Percentiles rank a stretch among this genome's conserved stretches.
These are phyloP conservation scores for Camelina laxa DNA, from an alignment of 345 rosid genomes.

Conservation along the genomic window DNA sequence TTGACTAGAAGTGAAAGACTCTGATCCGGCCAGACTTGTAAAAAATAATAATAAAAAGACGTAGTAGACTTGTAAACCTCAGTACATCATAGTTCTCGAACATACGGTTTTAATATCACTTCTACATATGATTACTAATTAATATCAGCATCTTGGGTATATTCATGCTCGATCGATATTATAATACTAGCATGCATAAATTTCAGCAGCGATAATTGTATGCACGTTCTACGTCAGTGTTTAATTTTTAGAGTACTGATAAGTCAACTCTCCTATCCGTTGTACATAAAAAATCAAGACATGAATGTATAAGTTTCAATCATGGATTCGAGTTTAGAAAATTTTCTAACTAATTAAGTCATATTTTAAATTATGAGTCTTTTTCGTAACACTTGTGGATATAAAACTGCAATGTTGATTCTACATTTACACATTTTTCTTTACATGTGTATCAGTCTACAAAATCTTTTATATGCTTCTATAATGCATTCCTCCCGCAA, in stretches of 20 bases:
- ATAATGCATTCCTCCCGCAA: slow-evolving; percentile 6
- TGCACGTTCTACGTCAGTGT: background rate
- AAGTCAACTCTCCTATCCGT: background rate
- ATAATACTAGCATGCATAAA: background rate
- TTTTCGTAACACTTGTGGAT: background rate
- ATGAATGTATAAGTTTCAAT: background rate
- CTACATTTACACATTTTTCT: background rate
- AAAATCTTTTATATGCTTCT: slow-evolving; percentile 7
- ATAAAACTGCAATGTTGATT: background rate
- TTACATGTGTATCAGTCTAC: background rate
- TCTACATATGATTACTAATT: no score
- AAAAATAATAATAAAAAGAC: no score
- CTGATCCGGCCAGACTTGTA: no score
- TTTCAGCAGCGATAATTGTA: slow-evolving; percentile 4
- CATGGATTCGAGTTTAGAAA: background rate
- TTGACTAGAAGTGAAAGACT: no score
- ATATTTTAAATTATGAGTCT: background rate
- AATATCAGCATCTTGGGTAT: no score
- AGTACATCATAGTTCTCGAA: no score
- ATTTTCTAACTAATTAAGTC: background rate
- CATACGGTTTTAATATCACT: no score
- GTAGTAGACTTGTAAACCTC: no score
- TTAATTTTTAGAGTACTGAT: background rate
- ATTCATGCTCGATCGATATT: background rate
- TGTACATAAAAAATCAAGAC: background rate